A percentile compares a stretch with the other conserved stretches of the same genome.
phyloP scores from a whole-genome alignment of 192 early-diverging fungal genomes.

The Endogone sp. region DNA sequence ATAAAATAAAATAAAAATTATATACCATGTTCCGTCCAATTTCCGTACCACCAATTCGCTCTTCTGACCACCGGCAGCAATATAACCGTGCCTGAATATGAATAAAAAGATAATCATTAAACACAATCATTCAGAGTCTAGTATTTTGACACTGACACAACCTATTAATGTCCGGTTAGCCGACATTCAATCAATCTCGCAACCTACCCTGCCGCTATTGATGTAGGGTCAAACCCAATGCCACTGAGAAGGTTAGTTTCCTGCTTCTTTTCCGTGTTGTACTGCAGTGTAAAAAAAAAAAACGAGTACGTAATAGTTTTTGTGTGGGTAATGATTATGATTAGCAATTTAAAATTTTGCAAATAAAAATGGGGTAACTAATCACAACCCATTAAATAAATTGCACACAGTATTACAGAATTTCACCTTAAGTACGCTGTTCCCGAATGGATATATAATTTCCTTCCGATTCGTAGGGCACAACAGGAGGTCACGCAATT shows the following conservation, averaged over 20 bases:
- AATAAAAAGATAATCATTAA: background rate
- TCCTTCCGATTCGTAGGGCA: constrained; percentile 70
- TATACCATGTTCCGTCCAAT: constrained; percentile 14
- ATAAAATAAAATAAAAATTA: background rate
- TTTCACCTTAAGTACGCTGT: constrained; percentile 46
- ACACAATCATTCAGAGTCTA: background rate
- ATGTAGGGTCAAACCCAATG: constrained; percentile 74
- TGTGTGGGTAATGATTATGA: constrained; percentile 23
- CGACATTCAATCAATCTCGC: background rate
- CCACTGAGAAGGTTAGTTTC: constrained; percentile 63
- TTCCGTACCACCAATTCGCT: constrained; percentile 77
- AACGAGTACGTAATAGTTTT: no score
- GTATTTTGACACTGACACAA: no score
- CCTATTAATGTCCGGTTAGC: no score
- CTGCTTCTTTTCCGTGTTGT: constrained; percentile 45
- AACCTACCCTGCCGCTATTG: constrained; percentile 61
- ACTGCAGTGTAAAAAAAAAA: constrained; percentile 33
- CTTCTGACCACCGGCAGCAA: constrained; percentile 90
- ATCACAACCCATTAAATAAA: constrained; percentile 4
- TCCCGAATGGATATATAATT: constrained; percentile 77
- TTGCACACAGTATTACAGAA: background rate
- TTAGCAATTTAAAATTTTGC: no score
- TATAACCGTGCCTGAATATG: constrained; percentile 63
- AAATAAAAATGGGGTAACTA: no score
- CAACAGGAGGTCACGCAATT: constrained; percentile 84